These are phyloP conservation scores for Leccinum aurantiacum DNA, from an alignment of 768 basidiomycete species.

Conservation along the genomic window DNA sequence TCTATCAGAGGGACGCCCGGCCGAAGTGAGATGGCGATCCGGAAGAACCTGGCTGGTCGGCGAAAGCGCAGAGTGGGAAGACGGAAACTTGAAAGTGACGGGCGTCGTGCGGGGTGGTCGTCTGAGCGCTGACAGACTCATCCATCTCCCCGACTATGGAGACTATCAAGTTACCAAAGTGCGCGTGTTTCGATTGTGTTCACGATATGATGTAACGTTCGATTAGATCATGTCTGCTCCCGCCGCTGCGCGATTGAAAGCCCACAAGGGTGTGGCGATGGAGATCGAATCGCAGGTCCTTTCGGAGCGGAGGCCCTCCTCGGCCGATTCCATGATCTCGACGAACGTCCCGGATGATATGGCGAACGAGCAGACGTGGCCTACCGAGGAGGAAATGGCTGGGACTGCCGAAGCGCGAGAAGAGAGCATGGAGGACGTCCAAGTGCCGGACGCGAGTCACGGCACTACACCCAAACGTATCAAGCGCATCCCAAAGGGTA, in stretches of 20 bases:
- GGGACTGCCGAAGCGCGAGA: slow-evolving; percentile 30
- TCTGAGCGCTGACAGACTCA: slow-evolving; percentile 78
- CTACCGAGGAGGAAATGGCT: slow-evolving; percentile 93
- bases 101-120: slow-evolving; percentile 79
- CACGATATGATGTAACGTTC: not conserved
- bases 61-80: slow-evolving; percentile 60
- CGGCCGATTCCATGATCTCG: slow-evolving; percentile 84
- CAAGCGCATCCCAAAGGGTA: slow-evolving; percentile 89
- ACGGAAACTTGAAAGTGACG: slow-evolving; percentile 70
- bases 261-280: slow-evolving; percentile 47
- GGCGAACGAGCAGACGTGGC: slow-evolving; percentile 97
- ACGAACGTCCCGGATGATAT: slow-evolving; percentile 87
- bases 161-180: slow-evolving; percentile 88
- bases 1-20: slow-evolving; percentile 82
- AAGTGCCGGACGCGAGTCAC: slow-evolving; percentile 59
- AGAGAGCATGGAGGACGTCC: slow-evolving; percentile 18
- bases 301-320: slow-evolving; percentile 59
- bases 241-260: slow-evolving; percentile 38
- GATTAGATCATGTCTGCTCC: slow-evolving; percentile 71
- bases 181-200: slow-evolving; percentile 16
- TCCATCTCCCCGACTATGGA: slow-evolving; percentile 85
- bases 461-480: slow-evolving; percentile 81
- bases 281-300: slow-evolving; percentile 63
- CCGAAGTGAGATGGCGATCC: slow-evolving; percentile 79
- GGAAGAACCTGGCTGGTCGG: slow-evolving; percentile 71